Conservation (phyloP, 257 asterid genomes). For the Paulownia fortunei region DNA sequence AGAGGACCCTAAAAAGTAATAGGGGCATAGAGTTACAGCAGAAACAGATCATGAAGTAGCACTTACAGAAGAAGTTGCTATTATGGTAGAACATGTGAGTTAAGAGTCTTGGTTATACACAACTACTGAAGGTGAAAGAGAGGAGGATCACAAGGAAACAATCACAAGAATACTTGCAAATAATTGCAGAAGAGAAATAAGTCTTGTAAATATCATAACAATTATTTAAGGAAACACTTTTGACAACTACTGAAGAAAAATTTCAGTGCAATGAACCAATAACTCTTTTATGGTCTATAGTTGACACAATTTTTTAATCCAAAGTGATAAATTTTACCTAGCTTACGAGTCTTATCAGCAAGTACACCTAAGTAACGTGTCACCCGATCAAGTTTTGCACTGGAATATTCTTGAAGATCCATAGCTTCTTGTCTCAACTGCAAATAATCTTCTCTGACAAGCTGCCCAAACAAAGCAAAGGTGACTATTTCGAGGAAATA, state of each 20-base stretch:
- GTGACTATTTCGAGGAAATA: conserved; percentile 26
- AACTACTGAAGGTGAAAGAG: conserved; percentile 26
- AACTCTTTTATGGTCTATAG: background rate
- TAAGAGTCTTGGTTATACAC: conserved; percentile 25
- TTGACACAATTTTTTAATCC: conserved; percentile 12
- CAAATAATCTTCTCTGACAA: conserved; percentile 76
- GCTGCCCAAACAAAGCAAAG: conserved; percentile 60
- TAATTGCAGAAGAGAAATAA: conserved; percentile 12
- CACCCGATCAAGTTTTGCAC: conserved; percentile 91
- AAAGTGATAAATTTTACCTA: conserved; percentile 57
- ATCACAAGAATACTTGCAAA: background rate
- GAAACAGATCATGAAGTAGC: conserved; percentile 24
- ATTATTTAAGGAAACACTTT: conserved; percentile 4
- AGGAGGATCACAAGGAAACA: conserved; percentile 27
- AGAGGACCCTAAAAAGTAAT: conserved; percentile 10
- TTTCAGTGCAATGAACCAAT: conserved; percentile 15
- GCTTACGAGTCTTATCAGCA: conserved; percentile 89
- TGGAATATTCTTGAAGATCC: conserved; percentile 96
- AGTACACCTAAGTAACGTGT: conserved; percentile 95
- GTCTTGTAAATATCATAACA: conserved; percentile 5
- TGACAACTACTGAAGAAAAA: conserved; percentile 21
- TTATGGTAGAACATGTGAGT: conserved; percentile 24
- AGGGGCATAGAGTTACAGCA: conserved; percentile 18
- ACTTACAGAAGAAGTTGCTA: conserved; percentile 18
- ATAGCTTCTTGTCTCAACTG: conserved; percentile 91